These are phyloP conservation scores for Umbelopsis sp. DNA, from an alignment of 371 early-diverging fungal species.

Conservation along the genomic window DNA sequence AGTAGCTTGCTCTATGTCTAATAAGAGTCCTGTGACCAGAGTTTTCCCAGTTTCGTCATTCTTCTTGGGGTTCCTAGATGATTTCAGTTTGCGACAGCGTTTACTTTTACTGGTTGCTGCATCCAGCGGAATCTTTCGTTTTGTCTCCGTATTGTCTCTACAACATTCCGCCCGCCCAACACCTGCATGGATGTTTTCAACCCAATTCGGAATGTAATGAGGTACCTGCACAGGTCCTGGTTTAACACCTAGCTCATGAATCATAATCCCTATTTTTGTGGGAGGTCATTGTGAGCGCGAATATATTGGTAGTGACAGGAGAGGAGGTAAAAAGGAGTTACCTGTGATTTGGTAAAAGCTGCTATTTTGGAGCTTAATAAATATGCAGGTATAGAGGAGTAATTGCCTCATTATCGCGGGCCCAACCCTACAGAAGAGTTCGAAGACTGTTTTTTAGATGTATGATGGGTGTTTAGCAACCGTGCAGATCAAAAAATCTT, in stretches of 20 bases:
- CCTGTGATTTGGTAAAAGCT: constrained; percentile 6
- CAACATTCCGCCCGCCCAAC: background rate
- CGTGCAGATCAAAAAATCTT: background rate
- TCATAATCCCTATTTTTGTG: background rate
- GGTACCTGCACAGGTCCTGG: background rate
- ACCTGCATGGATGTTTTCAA: background rate
- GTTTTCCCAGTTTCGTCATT: background rate
- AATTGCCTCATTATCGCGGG: background rate
- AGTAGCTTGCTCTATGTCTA: background rate
- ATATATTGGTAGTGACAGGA: background rate
- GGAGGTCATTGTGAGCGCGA: background rate
- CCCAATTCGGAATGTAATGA: background rate
- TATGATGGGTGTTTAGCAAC: too few relatives aligned
- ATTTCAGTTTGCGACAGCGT: background rate
- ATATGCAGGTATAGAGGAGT: constrained; percentile 2
- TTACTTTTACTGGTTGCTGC: background rate
- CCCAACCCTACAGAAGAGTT: background rate
- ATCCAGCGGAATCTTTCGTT: too few relatives aligned
- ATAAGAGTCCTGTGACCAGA: too few relatives aligned
- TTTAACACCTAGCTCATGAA: background rate
- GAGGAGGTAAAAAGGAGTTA: background rate
- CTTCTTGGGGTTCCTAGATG: background rate
- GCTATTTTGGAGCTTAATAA: background rate
- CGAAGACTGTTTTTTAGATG: background rate
- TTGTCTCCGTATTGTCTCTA: background rate